phyloP scores from a whole-genome alignment of 2,329 filamentous ascomycete genomes.

The Cladosporium sp. region DNA sequence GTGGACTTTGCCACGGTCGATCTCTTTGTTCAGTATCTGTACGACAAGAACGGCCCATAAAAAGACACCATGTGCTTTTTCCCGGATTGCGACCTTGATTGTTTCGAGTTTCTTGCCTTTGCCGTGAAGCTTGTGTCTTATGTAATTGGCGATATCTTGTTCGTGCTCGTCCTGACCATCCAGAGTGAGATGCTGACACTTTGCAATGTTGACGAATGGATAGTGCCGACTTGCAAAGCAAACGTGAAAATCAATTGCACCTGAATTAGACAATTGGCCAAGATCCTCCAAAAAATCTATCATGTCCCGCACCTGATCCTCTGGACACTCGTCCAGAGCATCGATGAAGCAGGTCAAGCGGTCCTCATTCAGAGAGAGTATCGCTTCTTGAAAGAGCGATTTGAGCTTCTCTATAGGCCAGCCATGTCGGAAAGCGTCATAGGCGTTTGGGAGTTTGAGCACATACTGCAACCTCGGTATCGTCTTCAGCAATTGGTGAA shows the following conservation, averaged over 20 bases:
- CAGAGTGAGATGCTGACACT: not conserved
- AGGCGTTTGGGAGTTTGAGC: not conserved
- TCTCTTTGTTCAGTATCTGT: slow-evolving; percentile 9
- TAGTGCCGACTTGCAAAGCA: slow-evolving; percentile 45
- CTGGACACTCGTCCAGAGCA: slow-evolving; percentile 44
- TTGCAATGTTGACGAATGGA: not conserved
- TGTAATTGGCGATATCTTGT: not conserved
- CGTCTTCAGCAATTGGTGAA: slow-evolving; percentile 44
- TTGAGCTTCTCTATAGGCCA: not conserved
- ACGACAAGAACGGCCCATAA: slow-evolving; percentile 16
- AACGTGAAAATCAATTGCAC: slow-evolving; percentile 22
- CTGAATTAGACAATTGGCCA: slow-evolving; percentile 6
- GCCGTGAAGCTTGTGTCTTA: slow-evolving; percentile 20
- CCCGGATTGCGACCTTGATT: not conserved
- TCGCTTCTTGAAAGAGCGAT: not conserved
- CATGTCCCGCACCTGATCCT: slow-evolving; percentile 34
- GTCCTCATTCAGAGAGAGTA: slow-evolving; percentile 21
- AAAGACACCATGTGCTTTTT: slow-evolving; percentile 11
- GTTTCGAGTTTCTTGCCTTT: not conserved
- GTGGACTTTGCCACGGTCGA: not conserved
- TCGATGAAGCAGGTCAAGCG: slow-evolving; percentile 39
- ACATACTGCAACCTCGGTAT: not conserved
- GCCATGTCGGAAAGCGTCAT: too few species aligned
- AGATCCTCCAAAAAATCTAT: slow-evolving; percentile 35
- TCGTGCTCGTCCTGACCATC: not conserved